Conservation (phyloP, 2,329 filamentous ascomycete genomes). For the Arachnopeziza araneosa region DNA sequence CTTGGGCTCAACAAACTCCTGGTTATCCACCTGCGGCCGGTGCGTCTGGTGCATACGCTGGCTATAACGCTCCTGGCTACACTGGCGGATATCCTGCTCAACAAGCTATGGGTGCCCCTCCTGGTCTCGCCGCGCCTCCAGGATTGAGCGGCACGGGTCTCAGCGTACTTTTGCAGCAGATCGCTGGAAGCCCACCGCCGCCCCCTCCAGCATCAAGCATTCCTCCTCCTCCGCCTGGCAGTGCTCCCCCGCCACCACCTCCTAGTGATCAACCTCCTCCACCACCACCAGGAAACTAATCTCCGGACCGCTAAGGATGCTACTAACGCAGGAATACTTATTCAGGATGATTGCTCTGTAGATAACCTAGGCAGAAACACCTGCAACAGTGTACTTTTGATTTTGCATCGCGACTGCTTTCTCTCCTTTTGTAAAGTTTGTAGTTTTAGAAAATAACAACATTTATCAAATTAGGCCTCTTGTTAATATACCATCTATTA, state of each 20-base stretch:
- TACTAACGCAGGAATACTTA: neutral
- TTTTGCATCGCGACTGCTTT: neutral
- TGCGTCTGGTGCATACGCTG: constrained; percentile 51
- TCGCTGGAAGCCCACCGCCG: constrained; percentile 41
- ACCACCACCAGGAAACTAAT: neutral
- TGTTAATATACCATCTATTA: too few relatives aligned
- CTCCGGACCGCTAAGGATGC: neutral
- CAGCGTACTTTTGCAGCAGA: constrained; percentile 63
- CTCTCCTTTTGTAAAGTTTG: neutral
- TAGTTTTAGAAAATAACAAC: neutral
- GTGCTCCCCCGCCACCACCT: constrained; percentile 58
- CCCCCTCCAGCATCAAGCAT: constrained; percentile 47
- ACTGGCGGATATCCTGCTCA: constrained; percentile 36
- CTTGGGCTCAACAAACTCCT: constrained; percentile 39
- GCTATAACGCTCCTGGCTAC: constrained; percentile 40
- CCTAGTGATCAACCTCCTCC: constrained; percentile 31
- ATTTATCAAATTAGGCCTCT: too few relatives aligned
- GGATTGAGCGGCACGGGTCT: constrained; percentile 52
- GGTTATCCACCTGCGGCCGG: constrained; percentile 35
- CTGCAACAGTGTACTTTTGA: neutral
- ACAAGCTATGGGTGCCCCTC: constrained; percentile 40
- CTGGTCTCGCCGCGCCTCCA: constrained; percentile 36
- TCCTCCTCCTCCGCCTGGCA: constrained; percentile 39
- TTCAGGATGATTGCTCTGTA: neutral
- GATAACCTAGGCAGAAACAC: neutral